phyloP scores from a whole-genome alignment of 2,329 filamentous ascomycete genomes.

The Exophiala lecanii-corni region DNA sequence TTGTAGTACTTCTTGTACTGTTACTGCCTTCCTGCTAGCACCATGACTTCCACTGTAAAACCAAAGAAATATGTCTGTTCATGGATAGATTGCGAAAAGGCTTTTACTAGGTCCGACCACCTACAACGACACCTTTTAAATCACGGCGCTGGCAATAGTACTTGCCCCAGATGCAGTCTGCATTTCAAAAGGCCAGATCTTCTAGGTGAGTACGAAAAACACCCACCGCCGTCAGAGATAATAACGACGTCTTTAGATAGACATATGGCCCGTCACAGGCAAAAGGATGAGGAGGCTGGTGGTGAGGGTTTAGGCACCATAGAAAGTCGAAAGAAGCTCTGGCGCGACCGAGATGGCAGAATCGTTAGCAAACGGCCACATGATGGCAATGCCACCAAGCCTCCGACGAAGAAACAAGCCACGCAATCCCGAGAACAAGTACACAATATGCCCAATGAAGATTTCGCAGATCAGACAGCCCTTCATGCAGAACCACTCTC shows the following conservation, averaged over 20 bases:
- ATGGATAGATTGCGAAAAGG: conserved; percentile 43
- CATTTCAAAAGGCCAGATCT: conserved; percentile 60
- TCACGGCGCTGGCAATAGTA: conserved; percentile 50
- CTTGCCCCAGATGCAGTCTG: conserved; percentile 55
- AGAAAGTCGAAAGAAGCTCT: conserved; percentile 48
- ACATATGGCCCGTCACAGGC: conserved; percentile 52
- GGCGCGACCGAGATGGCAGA: conserved; percentile 45
- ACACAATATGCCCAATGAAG: background rate
- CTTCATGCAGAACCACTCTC: conserved; percentile 11
- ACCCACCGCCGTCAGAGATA: too few species aligned
- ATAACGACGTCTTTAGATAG: conserved; percentile 50
- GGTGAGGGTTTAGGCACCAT: conserved; percentile 44
- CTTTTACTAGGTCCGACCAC: conserved; percentile 56
- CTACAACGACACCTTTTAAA: conserved; percentile 52
- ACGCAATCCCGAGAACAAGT: conserved; percentile 1
- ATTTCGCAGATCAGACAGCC: background rate
- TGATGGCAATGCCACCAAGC: conserved; percentile 1
- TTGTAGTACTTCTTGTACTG: too few species aligned
- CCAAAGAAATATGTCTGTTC: conserved; percentile 10
- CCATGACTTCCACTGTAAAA: background rate
- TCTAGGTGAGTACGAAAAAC: conserved; percentile 45
- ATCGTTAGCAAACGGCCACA: conserved; percentile 39
- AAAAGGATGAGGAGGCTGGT: conserved; percentile 49
- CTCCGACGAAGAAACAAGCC: conserved; percentile 3
- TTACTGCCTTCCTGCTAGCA: too few species aligned